Evolutionary conservation across 768 basidiomycete genomes (phyloP), one percentile per base, ranked within the genome.

Genomic region (Solioccasus polychromus): DNA sequence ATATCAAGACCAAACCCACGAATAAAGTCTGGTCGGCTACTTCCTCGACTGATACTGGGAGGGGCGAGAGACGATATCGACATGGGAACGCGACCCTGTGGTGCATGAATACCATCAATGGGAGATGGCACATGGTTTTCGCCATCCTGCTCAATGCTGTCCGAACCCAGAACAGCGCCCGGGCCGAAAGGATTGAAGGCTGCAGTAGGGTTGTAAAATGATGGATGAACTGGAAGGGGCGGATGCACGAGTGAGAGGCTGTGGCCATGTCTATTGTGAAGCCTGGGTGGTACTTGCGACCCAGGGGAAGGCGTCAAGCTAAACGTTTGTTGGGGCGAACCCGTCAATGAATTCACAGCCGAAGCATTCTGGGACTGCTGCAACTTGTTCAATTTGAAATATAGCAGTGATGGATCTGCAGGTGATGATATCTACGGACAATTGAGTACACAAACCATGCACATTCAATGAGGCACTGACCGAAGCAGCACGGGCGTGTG

Each of bases 361-460:
- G 77, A 75, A 15, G 68, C 68, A 42, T 63, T 67, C 54, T 88
- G 85, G 1, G 83, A 76, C 65, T 83, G 83, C 51, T 89, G 88
- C 9, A 92, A 72, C 66, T 88, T 89, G 68, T 88, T 89, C 35
- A 92, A 72, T 64, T 89, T 91, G 69, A 85, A 90, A 53, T 81
- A 76, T 17, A 92, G 71, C 19, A 92, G 66, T 17, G 86, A 85
- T 23, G 90, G 89, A 60, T 92, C 90, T 4, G 89, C 89, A 23
- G 90, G 88, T n/a, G 88, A 91, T 2, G 90, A 92, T 67, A 92
- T 88, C 90, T 92, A 58, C 19, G 29, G 46, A 23, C 44, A 35
- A 17, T 19, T 47, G 31, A 42, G 42, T 38, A 35, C 35, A 28
- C 32, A 35, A 12, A 44, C 52, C 62, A 55, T 52, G 49, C 41